phyloP scores from a whole-genome alignment of 2,329 filamentous ascomycete genomes.

The Nemania sp. region DNA sequence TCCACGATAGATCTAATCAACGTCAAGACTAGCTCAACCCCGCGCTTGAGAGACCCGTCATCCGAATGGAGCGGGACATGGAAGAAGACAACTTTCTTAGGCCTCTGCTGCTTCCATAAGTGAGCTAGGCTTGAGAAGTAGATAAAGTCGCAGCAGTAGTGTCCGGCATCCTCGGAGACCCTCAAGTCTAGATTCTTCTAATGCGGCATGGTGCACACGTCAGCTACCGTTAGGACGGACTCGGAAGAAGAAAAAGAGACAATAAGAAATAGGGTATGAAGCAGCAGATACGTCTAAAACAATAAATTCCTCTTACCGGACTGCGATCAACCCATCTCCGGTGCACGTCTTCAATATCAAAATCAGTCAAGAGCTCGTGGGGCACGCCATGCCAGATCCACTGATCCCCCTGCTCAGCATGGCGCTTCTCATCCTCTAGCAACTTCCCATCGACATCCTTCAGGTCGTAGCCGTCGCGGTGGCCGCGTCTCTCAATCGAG shows the following conservation, averaged over 20 bases:
- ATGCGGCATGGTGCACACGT: slow-evolving; percentile 2
- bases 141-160: slow-evolving; percentile 83
- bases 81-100: slow-evolving; percentile 72
- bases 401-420: slow-evolving; percentile 52
- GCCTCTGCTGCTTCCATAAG: slow-evolving; percentile 60
- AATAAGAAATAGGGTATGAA: not conserved
- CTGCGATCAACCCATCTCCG: slow-evolving; percentile 65
- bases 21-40: slow-evolving; percentile 65
- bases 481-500: slow-evolving; percentile 76
- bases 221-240: slow-evolving; percentile 26
- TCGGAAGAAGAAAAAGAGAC: not conserved
- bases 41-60: slow-evolving; percentile 60
- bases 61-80: slow-evolving; percentile 75
- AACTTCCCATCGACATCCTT: slow-evolving; percentile 76
- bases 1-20: slow-evolving; percentile 69
- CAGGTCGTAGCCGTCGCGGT: slow-evolving; percentile 77
- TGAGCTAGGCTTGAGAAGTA: slow-evolving; percentile 77
- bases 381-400: slow-evolving; percentile 69
- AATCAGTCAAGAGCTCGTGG: slow-evolving; percentile 66
- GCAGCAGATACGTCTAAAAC: too few species aligned
- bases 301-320: slow-evolving; percentile 56
- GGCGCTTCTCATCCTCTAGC: slow-evolving; percentile 63
- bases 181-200: slow-evolving; percentile 59
- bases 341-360: slow-evolving; percentile 70
- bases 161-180: slow-evolving; percentile 76